These are phyloP conservation scores for Hippophae gyantsensis DNA, from an alignment of 306 rosid species.

Conservation along the genomic window DNA sequence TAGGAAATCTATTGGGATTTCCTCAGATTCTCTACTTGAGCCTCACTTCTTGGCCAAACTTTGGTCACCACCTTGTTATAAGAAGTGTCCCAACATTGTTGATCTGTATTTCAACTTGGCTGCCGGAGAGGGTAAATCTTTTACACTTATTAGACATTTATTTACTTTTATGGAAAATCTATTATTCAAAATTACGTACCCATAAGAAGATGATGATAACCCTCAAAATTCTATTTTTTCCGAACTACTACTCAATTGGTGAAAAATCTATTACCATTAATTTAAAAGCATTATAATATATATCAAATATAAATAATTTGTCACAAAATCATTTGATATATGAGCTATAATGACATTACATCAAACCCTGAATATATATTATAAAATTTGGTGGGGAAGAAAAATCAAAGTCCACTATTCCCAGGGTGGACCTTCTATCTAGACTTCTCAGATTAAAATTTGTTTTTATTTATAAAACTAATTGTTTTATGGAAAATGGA, in stretches of 20 bases:
- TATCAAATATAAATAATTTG: not conserved
- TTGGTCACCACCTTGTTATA: slow-evolving; percentile 59
- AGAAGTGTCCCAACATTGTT: slow-evolving; percentile 60
- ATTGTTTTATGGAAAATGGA: not conserved
- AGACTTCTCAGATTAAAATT: not conserved
- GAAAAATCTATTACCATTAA: not conserved
- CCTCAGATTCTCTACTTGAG: slow-evolving; percentile 74
- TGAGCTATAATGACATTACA: too few species aligned
- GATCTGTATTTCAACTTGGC: slow-evolving; percentile 76
- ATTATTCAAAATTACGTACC: too few species aligned
- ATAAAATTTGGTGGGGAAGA: too few species aligned
- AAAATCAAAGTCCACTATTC: too few species aligned
- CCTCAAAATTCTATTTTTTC: not conserved
- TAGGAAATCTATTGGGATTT: slow-evolving; percentile 57
- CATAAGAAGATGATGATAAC: not conserved
- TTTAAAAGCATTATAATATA: not conserved
- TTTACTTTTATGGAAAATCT: not conserved
- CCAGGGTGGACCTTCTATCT: not conserved
- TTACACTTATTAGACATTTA: not conserved
- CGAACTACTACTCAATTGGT: not conserved
- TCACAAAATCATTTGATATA: too few species aligned
- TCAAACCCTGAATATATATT: too few species aligned
- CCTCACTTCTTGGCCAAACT: slow-evolving; percentile 57
- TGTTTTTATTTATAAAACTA: not conserved
- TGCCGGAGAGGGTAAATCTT: slow-evolving; percentile 53